Percentiles rank a stretch among this genome's conserved stretches.
Conservation (phyloP, 257 asterid species). For the Cruciata laevipes region DNA sequence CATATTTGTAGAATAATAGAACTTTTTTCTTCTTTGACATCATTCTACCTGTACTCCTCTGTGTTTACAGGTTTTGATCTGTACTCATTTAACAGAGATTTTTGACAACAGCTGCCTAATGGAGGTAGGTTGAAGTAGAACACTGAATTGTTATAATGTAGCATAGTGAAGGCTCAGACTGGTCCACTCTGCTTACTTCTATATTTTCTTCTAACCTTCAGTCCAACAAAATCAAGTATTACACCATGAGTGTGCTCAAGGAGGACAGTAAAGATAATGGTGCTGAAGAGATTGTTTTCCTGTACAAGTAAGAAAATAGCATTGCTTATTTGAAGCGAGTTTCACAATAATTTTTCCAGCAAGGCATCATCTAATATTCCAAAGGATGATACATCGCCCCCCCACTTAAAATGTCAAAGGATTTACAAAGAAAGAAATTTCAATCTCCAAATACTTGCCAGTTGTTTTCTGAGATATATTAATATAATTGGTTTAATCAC, state of each 20-base stretch:
- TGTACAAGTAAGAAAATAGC: slow-evolving; percentile 53
- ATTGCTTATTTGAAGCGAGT: slow-evolving; percentile 1
- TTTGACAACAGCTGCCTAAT: slow-evolving; percentile 58
- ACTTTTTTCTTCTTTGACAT: slow-evolving; percentile 7
- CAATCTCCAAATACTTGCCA: not conserved
- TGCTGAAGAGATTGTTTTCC: slow-evolving; percentile 72
- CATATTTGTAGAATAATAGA: not conserved
- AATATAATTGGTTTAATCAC: not conserved
- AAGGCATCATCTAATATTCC: not conserved
- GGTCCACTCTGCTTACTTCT: slow-evolving; percentile 4
- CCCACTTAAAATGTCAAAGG: not conserved
- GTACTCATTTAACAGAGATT: slow-evolving; percentile 92
- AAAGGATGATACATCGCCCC: not conserved
- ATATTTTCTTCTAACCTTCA: slow-evolving; percentile 29
- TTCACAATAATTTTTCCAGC: not conserved
- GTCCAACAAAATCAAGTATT: slow-evolving; percentile 73
- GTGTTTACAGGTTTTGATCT: slow-evolving; percentile 66
- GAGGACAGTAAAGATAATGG: slow-evolving; percentile 49
- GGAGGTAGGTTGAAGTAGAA: slow-evolving; percentile 78
- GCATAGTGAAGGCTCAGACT: not conserved
- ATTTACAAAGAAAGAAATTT: not conserved
- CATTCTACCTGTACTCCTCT: slow-evolving; percentile 8
- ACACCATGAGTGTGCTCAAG: slow-evolving; percentile 93
- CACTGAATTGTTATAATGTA: not conserved
- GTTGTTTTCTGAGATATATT: not conserved